Evolutionary conservation across 257 asterid species (phyloP).

Genomic region (Scutellaria barbata): DNA sequence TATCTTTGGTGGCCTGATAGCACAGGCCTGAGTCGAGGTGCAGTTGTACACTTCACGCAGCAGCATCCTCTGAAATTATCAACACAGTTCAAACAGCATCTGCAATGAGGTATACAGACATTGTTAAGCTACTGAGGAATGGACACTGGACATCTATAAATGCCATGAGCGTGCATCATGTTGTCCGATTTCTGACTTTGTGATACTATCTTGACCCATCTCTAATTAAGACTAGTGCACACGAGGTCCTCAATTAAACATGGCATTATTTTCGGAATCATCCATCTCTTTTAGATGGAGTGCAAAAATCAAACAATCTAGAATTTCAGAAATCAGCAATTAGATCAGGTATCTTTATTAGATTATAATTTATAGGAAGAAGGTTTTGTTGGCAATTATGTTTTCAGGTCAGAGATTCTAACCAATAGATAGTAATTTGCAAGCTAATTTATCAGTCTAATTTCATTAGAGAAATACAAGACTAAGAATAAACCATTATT

Average conservation of each 20-base stretch:
- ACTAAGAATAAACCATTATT: neutral
- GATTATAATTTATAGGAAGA: too few species aligned
- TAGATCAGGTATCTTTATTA: too few species aligned
- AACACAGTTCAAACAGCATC: constrained; percentile 74
- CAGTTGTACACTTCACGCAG: constrained; percentile 67
- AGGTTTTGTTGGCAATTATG: neutral
- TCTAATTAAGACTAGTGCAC: too few species aligned
- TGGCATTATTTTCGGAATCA: too few species aligned
- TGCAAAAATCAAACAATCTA: too few species aligned
- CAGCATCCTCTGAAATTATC: constrained; percentile 76
- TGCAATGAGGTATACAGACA: constrained; percentile 35
- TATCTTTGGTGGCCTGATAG: constrained; percentile 74
- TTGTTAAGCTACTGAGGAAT: neutral
- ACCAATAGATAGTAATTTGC: neutral
- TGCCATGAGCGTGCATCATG: too few species aligned
- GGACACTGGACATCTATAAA: neutral
- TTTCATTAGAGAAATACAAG: neutral
- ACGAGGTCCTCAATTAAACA: too few species aligned
- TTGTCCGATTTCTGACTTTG: too few species aligned
- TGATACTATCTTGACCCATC: too few species aligned
- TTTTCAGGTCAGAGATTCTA: neutral
- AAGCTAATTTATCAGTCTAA: neutral
- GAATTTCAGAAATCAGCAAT: too few species aligned
- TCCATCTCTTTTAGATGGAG: too few species aligned
- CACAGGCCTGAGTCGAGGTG: constrained; percentile 80